These are phyloP conservation scores for Populus euphratica DNA, from an alignment of 345 rosid species.

Conservation along the genomic window DNA sequence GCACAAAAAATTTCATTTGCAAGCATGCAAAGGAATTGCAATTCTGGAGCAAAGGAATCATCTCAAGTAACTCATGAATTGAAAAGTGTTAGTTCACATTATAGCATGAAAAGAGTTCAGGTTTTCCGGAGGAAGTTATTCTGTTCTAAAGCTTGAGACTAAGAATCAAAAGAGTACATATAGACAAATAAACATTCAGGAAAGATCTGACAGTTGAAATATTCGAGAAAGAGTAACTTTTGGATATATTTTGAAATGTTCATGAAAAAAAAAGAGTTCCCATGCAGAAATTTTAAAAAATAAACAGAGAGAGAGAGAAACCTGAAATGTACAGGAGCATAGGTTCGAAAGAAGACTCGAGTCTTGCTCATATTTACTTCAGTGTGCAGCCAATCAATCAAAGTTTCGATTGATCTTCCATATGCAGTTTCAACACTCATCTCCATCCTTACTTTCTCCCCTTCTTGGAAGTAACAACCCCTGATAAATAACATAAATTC, in stretches of 20 bases:
- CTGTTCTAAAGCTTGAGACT: not conserved
- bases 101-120: not conserved
- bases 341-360: constrained; percentile 30
- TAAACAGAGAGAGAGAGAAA: not conserved
- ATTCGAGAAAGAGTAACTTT: not conserved
- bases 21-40: not conserved
- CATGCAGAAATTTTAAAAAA: not conserved
- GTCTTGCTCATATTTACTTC: constrained; percentile 24
- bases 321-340: constrained; percentile 39
- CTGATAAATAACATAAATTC: constrained; percentile 6
- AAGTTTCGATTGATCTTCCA: constrained; percentile 20
- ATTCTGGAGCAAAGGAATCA: not conserved
- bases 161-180: not conserved
- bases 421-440: constrained; percentile 35
- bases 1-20: not conserved
- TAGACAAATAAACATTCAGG: not conserved
- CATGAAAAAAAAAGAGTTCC: not conserved
- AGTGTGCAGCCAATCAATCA: constrained; percentile 21
- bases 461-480: constrained; percentile 35
- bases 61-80: not conserved
- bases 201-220: not conserved
- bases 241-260: not conserved
- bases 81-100: not conserved
- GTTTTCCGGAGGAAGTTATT: not conserved
- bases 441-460: constrained; percentile 23